A percentile compares a stretch with the other conserved stretches of the same genome.
These are phyloP conservation scores for Umbelopsis isabellina DNA, from an alignment of 192 early-diverging fungal species.

Conservation along the genomic window DNA sequence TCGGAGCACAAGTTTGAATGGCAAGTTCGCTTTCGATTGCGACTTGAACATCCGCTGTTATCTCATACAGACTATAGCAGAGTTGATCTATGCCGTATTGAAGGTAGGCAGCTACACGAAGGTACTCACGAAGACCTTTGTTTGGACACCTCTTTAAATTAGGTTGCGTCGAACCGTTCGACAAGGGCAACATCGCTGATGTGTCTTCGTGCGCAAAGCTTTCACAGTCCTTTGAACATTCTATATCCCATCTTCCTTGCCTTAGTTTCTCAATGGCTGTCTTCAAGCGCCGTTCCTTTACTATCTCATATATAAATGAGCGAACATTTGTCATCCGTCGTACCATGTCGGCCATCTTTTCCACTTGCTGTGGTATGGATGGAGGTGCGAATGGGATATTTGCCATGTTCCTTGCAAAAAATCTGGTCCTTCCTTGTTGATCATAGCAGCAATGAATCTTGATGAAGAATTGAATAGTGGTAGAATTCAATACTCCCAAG, in stretches of 20 bases:
- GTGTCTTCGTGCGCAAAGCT: neutral
- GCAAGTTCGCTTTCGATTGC: constrained; percentile 50
- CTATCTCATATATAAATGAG: constrained; percentile 23
- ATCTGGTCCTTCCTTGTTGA: constrained; percentile 56
- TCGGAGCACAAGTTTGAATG: neutral
- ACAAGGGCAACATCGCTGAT: neutral
- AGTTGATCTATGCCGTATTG: constrained; percentile 61
- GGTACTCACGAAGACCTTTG: neutral
- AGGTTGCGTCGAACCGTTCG: neutral
- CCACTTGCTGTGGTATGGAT: neutral
- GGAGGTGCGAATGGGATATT: constrained; percentile 52
- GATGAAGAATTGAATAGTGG: constrained; percentile 52
- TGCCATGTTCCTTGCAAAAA: constrained; percentile 63
- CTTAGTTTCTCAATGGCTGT: constrained; percentile 30
- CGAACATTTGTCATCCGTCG: constrained; percentile 8
- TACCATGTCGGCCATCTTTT: constrained; percentile 23
- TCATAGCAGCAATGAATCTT: constrained; percentile 55
- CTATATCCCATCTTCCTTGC: constrained; percentile 27
- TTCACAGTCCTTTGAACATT: neutral
- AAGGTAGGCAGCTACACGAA: constrained; percentile 39
- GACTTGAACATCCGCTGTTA: constrained; percentile 45
- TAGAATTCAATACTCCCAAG: constrained; percentile 53
- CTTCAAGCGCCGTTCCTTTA: neutral
- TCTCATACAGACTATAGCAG: constrained; percentile 51
- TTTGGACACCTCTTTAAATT: neutral